Conservation (phyloP, 768 basidiomycete genomes). For the Hortiboletus campestris region DNA sequence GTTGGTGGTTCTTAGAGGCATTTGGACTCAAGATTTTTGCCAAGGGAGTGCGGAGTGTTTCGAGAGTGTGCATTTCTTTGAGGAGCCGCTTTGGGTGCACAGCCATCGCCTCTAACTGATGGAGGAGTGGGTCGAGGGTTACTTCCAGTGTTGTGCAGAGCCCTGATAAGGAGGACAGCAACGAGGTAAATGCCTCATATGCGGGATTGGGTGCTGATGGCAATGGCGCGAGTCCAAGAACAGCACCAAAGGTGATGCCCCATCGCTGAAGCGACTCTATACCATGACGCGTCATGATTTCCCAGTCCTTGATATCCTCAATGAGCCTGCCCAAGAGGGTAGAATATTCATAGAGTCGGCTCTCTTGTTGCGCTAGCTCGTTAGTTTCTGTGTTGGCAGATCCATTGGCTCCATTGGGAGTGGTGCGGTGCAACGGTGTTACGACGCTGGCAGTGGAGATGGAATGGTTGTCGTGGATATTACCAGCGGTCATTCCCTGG, state of each 20-base stretch:
- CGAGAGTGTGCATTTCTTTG: conserved; percentile 64
- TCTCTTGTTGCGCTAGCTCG: conserved; percentile 49
- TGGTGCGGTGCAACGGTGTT: too few relatives aligned
- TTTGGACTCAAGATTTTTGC: conserved; percentile 44
- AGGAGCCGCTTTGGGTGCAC: conserved; percentile 58
- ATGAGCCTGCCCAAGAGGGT: conserved; percentile 56
- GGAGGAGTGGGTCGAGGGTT: conserved; percentile 51
- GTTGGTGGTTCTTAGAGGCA: conserved; percentile 29
- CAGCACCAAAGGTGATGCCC: conserved; percentile 57
- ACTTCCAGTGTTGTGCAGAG: conserved; percentile 50
- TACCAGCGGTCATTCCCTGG: too few relatives aligned
- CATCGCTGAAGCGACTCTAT: conserved; percentile 53
- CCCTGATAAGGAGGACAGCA: conserved; percentile 36
- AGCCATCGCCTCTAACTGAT: conserved; percentile 52
- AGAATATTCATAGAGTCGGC: conserved; percentile 51
- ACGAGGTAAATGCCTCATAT: conserved; percentile 59
- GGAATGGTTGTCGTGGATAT: too few relatives aligned
- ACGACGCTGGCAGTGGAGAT: too few relatives aligned
- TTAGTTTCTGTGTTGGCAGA: conserved; percentile 35
- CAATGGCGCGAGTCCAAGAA: conserved; percentile 52
- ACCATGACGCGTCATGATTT: conserved; percentile 42
- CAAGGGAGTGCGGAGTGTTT: conserved; percentile 56
- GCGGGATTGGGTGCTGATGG: conserved; percentile 30
- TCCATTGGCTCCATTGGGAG: background rate
- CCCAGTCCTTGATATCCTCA: conserved; percentile 55